Evolutionary conservation across 345 rosid genomes (phyloP), one percentile per base, ranked within the genome.

Genomic region (Nasturtium officinale): DNA sequence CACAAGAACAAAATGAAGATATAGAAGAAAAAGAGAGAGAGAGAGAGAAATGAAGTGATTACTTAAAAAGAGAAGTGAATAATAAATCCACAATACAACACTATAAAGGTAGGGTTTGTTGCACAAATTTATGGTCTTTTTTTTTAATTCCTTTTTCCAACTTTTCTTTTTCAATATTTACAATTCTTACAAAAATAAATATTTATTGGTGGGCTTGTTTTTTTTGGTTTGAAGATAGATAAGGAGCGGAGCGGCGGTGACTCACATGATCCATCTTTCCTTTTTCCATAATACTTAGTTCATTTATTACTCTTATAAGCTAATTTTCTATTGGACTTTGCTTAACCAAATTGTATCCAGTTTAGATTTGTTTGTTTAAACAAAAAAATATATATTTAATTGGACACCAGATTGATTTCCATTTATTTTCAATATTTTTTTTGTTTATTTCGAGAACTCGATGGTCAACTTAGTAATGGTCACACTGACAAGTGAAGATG

Each of bases 1-100:
- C 25, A 8, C 26, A 75, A 75, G 12, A 59, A 25, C 21, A 25
- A 61, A 21, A 13, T 1, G n/a, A 47, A 60, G 40, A 46, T 13
- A 38, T 13, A 38, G 12, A 28, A 50, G 18, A 21, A 23, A 16
- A 56, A n/a, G 1, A 48, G 13, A 45, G 32, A 62, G 2, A 67
- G 52, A 48, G 67, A 72, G 65, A 76, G 30, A 46, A 63, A 69
- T 48, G 75, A 62, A 77, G 80, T 46, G 76, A 55, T 77, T 76
- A 70, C 71, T 71, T 77, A 20, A 5, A 17, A 56, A 48, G 58
- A 45, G 46, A 32, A 54, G 67, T 45, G 25, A 30, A 46, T 46
- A 62, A 64, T 8, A 70, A 70, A 47, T 60, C 50, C 43, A 54
- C 64, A 45, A 61, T 50, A 5, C 6, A 52, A 61, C 69, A 23